Percentiles rank a stretch among this genome's conserved stretches.
These are phyloP conservation scores for Clonostachys solani DNA, from an alignment of 2,329 filamentous ascomycete species.

Conservation along the genomic window DNA sequence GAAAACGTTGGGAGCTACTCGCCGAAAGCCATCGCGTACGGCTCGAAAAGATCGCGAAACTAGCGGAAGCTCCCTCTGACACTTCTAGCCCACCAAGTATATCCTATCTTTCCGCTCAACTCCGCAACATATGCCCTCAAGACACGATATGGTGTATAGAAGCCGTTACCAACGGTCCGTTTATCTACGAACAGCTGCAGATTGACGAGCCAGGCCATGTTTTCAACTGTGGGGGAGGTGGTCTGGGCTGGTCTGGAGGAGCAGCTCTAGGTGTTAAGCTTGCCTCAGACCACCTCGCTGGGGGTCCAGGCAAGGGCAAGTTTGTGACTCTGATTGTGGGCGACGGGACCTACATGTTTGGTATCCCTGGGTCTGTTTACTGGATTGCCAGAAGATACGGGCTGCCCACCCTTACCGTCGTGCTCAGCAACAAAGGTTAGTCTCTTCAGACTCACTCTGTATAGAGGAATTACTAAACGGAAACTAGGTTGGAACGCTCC, in stretches of 20 bases:
- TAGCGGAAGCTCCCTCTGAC: constrained; percentile 29
- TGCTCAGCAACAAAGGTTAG: constrained; percentile 51
- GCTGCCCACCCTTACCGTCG: constrained; percentile 50
- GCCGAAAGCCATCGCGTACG: constrained; percentile 40
- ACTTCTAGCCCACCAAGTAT: not conserved
- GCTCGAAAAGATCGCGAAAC: constrained; percentile 1
- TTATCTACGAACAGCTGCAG: constrained; percentile 68
- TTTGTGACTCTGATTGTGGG: constrained; percentile 53
- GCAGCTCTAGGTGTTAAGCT: constrained; percentile 71
- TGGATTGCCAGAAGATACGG: constrained; percentile 51
- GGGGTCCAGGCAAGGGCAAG: constrained; percentile 35
- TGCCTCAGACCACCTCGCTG: constrained; percentile 36
- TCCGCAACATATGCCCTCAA: constrained; percentile 15
- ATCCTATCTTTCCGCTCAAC: not conserved
- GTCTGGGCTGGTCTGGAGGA: constrained; percentile 76
- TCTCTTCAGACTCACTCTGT: not conserved
- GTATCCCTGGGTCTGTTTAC: constrained; percentile 48
- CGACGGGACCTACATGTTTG: constrained; percentile 53
- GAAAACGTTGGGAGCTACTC: constrained; percentile 51
- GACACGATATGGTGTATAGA: constrained; percentile 70
- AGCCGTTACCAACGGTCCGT: constrained; percentile 64
- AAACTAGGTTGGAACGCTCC: constrained; percentile 55
- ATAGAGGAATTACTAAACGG: constrained; percentile 5
- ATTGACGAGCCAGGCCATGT: constrained; percentile 62
- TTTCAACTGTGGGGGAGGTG: constrained; percentile 75